A percentile compares a stretch with the other conserved stretches of the same genome.
These are phyloP conservation scores for Pseudocercospora eumusae DNA, from an alignment of 2,329 filamentous ascomycete species.

Conservation along the genomic window DNA sequence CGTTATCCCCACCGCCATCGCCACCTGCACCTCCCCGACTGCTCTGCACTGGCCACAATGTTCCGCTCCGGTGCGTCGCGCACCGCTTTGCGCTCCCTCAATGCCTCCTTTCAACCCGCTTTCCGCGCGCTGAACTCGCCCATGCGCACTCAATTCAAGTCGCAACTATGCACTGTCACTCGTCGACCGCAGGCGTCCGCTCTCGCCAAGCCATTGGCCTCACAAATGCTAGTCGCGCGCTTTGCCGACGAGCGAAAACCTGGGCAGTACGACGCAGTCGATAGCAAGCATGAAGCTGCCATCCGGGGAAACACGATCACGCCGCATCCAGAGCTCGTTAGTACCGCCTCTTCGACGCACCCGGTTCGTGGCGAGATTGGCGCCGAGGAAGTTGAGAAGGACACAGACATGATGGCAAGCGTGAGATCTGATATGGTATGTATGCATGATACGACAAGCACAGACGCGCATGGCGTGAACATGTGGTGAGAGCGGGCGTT, in stretches of 20 bases:
- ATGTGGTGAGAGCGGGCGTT: conserved; percentile 9
- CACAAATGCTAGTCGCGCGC: conserved; percentile 29
- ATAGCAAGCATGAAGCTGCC: conserved; percentile 59
- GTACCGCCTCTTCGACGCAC: conserved; percentile 55
- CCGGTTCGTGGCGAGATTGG: conserved; percentile 46
- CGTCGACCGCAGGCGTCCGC: conserved; percentile 38
- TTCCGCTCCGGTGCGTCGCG: conserved; percentile 49
- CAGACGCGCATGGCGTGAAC: neutral
- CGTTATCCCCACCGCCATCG: neutral
- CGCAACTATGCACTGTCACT: conserved; percentile 46
- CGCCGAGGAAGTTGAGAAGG: conserved; percentile 36
- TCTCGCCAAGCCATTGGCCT: conserved; percentile 40
- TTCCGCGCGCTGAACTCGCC: conserved; percentile 35
- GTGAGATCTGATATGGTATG: conserved; percentile 44
- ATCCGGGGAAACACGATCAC: conserved; percentile 59
- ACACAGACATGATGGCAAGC: conserved; percentile 51
- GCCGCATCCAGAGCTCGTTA: conserved; percentile 62
- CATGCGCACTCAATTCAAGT: conserved; percentile 43
- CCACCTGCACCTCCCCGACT: neutral
- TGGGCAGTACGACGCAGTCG: conserved; percentile 49
- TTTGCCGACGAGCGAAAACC: conserved; percentile 23
- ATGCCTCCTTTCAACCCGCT: conserved; percentile 30
- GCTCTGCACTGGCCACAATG: conserved; percentile 37
- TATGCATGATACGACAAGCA: conserved; percentile 10
- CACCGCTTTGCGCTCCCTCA: conserved; percentile 44